Conservation (phyloP, 2,329 filamentous ascomycete species). For the Stagonosporopsis rhizophila region DNA sequence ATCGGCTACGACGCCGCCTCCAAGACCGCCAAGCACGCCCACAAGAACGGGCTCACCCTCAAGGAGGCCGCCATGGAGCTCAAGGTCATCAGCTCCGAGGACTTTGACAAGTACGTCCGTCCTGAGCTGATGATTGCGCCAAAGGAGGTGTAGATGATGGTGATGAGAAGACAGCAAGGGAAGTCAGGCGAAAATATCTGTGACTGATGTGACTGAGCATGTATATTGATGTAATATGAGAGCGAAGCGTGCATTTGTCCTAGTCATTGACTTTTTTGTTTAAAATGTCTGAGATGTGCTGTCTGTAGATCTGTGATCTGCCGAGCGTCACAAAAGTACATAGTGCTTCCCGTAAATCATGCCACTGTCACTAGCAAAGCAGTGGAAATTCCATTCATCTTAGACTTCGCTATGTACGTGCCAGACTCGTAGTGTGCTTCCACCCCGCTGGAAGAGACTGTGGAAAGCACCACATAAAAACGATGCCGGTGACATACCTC, state of each 20-base stretch:
- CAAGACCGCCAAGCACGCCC: slow-evolving; percentile 71
- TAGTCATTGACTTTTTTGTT: no score
- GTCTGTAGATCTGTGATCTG: no score
- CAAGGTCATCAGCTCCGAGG: slow-evolving; percentile 82
- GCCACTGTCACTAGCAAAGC: no score
- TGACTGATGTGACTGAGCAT: background rate
- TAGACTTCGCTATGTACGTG: no score
- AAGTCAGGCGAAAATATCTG: background rate
- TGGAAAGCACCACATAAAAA: no score
- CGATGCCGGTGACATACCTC: no score
- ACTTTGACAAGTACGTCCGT: slow-evolving; percentile 88
- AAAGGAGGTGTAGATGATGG: slow-evolving; percentile 56
- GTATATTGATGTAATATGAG: slow-evolving; percentile 14
- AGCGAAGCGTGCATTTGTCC: slow-evolving; percentile 2
- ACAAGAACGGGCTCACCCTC: slow-evolving; percentile 95
- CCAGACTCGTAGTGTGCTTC: no score
- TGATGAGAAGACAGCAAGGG: background rate
- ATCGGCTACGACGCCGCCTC: slow-evolving; percentile 44
- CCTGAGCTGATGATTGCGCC: slow-evolving; percentile 96
- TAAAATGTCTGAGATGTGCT: background rate
- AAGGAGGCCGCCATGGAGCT: slow-evolving; percentile 95
- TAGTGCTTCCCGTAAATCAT: no score
- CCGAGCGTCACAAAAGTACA: no score
- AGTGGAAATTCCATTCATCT: no score
- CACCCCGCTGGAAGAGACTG: no score